Base-by-base conservation (phyloP, 2,329 filamentous ascomycete genomes). In the Fusarium gaditjirri region DNA sequence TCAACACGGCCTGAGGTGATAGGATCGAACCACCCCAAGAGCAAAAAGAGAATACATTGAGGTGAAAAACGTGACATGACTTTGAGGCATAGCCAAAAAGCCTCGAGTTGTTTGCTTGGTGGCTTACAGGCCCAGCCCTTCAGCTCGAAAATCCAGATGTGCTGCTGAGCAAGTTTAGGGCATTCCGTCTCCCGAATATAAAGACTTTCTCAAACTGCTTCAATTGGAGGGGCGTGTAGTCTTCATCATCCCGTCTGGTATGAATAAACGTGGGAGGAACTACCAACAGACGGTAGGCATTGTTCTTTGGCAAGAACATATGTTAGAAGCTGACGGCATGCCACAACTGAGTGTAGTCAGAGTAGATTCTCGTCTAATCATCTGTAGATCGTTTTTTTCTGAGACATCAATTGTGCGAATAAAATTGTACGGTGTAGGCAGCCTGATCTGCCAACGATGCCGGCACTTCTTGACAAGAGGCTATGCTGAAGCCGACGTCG, bases 391-490 rank as follows among this genome's bases (percentile, higher is more conserved):
- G 35, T 47, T 58, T 38, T 53, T 61, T 60, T 46, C 44, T 33
- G 29, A 61, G 44, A 43, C 58, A 53, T 36, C 29, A 46, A 23
- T 38, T 27, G 42, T 27, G 49, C 42, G 39, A 58, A 50, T 35
- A 17, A 42, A 38, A 39, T 23, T 29, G 42, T 50, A 41, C 42
- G 33, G 36, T 39, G 36, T 49, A 25, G 33, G 43, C 27, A 31
- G 53, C 44, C 12, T 27, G 39, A 44, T 58, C 57, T 38, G 38
- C 57, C 55, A 71, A 68, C 61, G 33, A 35, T 23, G 31, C 61
- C 61, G 61, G 61, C 54, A 64, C 57, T 71, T 71, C 35, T 43
- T 64, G 50, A 66, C 46, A 58, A 71, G 47, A 64, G 57, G 53
- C 62, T 67, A 68, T 73, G 35, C 14, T 38, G 42, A 59, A 49